Percentiles rank a stretch among this genome's conserved stretches.
These are phyloP conservation scores for Cystobasidium pallidum DNA, from an alignment of 1,284 basidiomycete species.

Conservation along the genomic window DNA sequence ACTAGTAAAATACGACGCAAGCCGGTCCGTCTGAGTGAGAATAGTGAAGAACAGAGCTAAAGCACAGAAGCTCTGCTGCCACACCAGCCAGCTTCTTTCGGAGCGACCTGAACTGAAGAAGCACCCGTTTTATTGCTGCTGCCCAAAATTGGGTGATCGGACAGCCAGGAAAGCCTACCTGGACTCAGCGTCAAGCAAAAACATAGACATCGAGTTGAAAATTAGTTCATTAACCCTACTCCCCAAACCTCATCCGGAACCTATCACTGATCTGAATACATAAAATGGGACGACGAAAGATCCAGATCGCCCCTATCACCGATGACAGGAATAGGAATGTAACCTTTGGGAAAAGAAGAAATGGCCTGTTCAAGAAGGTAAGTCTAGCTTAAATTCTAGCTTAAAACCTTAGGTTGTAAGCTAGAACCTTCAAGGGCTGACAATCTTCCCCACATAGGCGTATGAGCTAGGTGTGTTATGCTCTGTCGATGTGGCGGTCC, in stretches of 20 bases:
- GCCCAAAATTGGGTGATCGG: background rate
- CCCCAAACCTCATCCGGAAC: background rate
- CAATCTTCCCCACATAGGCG: background rate
- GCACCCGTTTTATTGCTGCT: too few relatives aligned
- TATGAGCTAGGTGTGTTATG: slow-evolving; percentile 82
- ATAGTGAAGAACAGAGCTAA: too few relatives aligned
- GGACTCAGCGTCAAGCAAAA: background rate
- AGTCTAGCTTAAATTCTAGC: background rate
- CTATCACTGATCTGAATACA: background rate
- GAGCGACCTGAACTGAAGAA: too few relatives aligned
- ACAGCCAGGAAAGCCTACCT: background rate
- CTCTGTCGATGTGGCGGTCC: slow-evolving; percentile 70
- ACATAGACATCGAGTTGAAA: background rate
- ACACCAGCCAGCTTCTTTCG: too few relatives aligned
- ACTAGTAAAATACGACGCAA: too few relatives aligned
- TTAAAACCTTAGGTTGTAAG: background rate
- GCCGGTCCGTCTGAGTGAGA: too few relatives aligned
- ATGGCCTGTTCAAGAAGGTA: slow-evolving; percentile 86
- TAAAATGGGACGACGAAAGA: slow-evolving; percentile 76
- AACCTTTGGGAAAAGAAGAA: slow-evolving; percentile 89
- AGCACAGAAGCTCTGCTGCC: too few relatives aligned
- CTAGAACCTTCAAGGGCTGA: too few relatives aligned
- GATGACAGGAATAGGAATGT: slow-evolving; percentile 88
- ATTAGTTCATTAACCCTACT: too few relatives aligned
- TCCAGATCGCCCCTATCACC: slow-evolving; percentile 82